Conservation (phyloP, 352 stramenopile species). For the Pilasporangium apinafurcum region DNA sequence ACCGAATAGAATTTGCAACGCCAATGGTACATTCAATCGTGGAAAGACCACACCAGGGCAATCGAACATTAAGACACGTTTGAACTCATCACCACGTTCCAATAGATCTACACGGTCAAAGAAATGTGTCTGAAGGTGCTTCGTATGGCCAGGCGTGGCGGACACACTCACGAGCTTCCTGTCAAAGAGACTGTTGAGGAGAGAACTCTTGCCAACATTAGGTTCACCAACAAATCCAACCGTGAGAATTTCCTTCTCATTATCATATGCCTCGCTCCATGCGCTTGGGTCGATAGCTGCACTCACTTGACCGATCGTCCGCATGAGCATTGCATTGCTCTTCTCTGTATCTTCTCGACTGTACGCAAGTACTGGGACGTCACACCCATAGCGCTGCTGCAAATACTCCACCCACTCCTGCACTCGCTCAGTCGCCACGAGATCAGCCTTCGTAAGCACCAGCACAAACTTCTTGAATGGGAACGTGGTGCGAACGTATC, state of each 20-base stretch:
- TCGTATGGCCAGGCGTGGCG: conserved; percentile 70
- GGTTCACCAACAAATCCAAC: conserved; percentile 97
- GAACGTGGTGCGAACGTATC: conserved; percentile 27
- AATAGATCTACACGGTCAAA: conserved; percentile 56
- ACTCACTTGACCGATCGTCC: conserved; percentile 29
- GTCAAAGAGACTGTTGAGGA: conserved; percentile 89
- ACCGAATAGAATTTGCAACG: conserved; percentile 76
- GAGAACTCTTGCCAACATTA: conserved; percentile 93
- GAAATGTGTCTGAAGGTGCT: conserved; percentile 80
- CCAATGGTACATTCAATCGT: conserved; percentile 54
- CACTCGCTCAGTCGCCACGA: conserved; percentile 83
- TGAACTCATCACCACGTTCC: conserved; percentile 18
- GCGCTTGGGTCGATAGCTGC: conserved; percentile 20
- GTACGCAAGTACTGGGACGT: conserved; percentile 78
- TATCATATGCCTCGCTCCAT: conserved; percentile 85
- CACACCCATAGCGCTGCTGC: conserved; percentile 70
- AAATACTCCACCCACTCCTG: conserved; percentile 93
- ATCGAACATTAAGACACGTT: conserved; percentile 62
- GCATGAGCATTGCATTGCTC: conserved; percentile 39
- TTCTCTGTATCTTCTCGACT: conserved; percentile 52
- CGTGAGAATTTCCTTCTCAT: conserved; percentile 67
- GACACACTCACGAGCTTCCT: conserved; percentile 80
- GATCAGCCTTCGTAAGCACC: conserved; percentile 99
- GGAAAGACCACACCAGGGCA: conserved; percentile 81
- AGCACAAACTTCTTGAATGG: conserved; percentile 92